Evolutionary conservation across 176 grass and related monocot species (phyloP), one percentile per base, ranked within the genome.

Genomic region (Raddia distichophylla): DNA sequence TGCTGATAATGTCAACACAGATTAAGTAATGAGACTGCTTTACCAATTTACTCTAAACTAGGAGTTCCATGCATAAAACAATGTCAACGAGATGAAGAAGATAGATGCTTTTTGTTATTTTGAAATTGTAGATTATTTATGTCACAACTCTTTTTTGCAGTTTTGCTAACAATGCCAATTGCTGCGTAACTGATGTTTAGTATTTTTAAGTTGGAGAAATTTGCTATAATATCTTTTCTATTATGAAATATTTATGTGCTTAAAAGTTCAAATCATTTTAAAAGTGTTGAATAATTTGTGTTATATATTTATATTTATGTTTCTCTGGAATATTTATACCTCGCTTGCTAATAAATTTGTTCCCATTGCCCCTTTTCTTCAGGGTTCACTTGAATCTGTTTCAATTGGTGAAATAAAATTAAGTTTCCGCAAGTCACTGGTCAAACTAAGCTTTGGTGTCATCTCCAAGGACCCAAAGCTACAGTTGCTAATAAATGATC

Each of bases 401-500:
- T 91, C 96, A 59, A 79, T 99, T 70, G 96, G 93, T 73, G 96
- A 99, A 91, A 99, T 99, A 60, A 99, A 99, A 86, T 76, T 95
- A 62, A 99, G 96, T 76, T 93, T 99, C 44, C 96, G 96, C 84
- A 99, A 93, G 87, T 99, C 96, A 67, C 68, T 99, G 47, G 93
- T 99, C 56, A 99, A 95, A 84, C 76, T 99, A 84, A 92, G 93
- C 57, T 92, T 93, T 15, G 83, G 96, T 75, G 80, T 99, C 76
- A 95, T 99, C 75, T 99, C 96, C n/a, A 99, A 91, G 88, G 93
- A 99, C 63, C 96, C 96, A 7, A 99, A 99, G 74, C 74, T 99
- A 54, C 96, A 99, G 40, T 76, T 99, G 76, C 74, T 99, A 50
- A 93, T 99, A 78, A 91, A 79, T 91, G 96, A 99, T 87, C 69